phyloP scores from a whole-genome alignment of 1,284 basidiomycete genomes.

The Naganishia sp. region DNA sequence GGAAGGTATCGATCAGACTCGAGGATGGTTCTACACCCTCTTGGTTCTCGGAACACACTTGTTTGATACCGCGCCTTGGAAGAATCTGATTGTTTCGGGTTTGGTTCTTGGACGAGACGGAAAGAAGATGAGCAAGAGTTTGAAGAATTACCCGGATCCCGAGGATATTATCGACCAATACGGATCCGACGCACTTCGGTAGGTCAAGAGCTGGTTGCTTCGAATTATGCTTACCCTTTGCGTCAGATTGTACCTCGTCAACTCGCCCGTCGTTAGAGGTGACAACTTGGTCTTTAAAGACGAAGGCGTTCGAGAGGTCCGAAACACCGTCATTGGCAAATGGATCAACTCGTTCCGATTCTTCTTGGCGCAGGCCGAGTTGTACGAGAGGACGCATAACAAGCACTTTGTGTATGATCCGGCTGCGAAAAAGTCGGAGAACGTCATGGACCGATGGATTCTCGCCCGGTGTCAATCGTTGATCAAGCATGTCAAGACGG shows the following conservation, averaged over 20 bases:
- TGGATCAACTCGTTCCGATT: conserved; percentile 99
- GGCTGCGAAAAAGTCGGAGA: conserved; percentile 78
- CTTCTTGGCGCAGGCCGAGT: conserved; percentile 91
- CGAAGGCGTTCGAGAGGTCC: conserved; percentile 94
- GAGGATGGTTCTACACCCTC: conserved; percentile 99
- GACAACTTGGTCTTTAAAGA: conserved; percentile 98
- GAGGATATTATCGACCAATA: conserved; percentile 85
- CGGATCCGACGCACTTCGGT: conserved; percentile 94
- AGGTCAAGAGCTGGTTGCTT: conserved; percentile 31
- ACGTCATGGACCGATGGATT: conserved; percentile 99
- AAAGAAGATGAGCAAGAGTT: conserved; percentile 99
- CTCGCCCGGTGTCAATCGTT: conserved; percentile 95
- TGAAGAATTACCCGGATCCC: conserved; percentile 98
- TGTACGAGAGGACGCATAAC: conserved; percentile 80
- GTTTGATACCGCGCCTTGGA: conserved; percentile 93
- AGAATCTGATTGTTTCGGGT: conserved; percentile 95
- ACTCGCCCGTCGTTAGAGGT: conserved; percentile 96
- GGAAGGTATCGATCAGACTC: conserved; percentile 93
- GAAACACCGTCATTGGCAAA: conserved; percentile 92
- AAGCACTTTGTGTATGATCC: conserved; percentile 84
- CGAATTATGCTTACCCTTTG: conserved; percentile 10
- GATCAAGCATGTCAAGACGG: conserved; percentile 84
- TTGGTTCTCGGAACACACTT: conserved; percentile 93
- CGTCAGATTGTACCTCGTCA: conserved; percentile 90
- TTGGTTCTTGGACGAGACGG: conserved; percentile 95